A percentile compares a stretch with the other conserved stretches of the same genome.
Conservation (phyloP, 176 grass and related monocot genomes). For the Oryza punctata region DNA sequence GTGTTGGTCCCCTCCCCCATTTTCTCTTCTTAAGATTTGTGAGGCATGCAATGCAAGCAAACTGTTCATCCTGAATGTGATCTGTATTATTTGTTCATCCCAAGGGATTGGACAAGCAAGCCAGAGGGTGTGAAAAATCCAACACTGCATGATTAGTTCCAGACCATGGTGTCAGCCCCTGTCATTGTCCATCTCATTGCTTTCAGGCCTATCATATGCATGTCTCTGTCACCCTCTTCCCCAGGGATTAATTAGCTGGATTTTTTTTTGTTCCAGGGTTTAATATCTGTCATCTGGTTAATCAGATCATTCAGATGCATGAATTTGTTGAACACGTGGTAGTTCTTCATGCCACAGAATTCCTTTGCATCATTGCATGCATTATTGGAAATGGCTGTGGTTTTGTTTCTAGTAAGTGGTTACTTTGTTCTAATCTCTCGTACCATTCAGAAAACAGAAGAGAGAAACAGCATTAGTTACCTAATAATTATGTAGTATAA, state of each 20-base stretch:
- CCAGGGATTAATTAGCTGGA: slow-evolving; percentile 61
- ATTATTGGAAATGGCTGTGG: slow-evolving; percentile 11
- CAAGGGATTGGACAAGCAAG: slow-evolving; percentile 52
- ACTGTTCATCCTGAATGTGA: slow-evolving; percentile 40
- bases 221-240: slow-evolving; percentile 36
- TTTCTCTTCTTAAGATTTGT: slow-evolving; percentile 40
- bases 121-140: slow-evolving; percentile 42
- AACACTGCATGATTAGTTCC: slow-evolving; percentile 57
- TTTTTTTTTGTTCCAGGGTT: slow-evolving; percentile 23
- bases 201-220: slow-evolving; percentile 46
- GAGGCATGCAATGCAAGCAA: slow-evolving; percentile 40
- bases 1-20: slow-evolving; percentile 15
- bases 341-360: neutral
- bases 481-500: neutral
- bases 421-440: slow-evolving; percentile 1
- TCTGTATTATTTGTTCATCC: slow-evolving; percentile 28
- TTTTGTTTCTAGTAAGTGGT: neutral
- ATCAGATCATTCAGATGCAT: slow-evolving; percentile 25
- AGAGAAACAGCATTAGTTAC: neutral
- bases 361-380: neutral
- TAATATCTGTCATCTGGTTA: slow-evolving; percentile 37
- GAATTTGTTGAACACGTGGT: slow-evolving; percentile 27
- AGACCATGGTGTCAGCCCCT: slow-evolving; percentile 55
- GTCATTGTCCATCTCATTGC: slow-evolving; percentile 58
- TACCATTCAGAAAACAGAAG: neutral